phyloP scores from a whole-genome alignment of 2,329 filamentous ascomycete species.

The Scedosporium apiospermum region DNA sequence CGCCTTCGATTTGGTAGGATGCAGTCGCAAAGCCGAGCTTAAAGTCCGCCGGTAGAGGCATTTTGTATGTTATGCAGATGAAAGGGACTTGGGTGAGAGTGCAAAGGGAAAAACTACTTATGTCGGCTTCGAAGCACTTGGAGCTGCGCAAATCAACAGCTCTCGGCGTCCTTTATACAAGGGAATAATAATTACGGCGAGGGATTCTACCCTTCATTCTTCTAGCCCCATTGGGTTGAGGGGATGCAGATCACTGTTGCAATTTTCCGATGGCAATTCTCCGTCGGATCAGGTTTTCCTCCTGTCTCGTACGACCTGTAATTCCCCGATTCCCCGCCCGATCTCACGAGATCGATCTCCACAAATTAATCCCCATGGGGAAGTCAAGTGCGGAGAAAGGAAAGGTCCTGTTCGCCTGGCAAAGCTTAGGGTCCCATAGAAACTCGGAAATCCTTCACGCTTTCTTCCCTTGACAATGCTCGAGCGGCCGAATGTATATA shows the following conservation, averaged over 20 bases:
- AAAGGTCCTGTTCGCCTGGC: not conserved
- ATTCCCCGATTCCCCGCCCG: not conserved
- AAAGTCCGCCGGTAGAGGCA: constrained; percentile 24
- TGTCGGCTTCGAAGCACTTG: not conserved
- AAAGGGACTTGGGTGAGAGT: not conserved
- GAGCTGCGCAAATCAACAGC: not conserved
- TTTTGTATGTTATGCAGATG: constrained; percentile 16
- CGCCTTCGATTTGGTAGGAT: constrained; percentile 35
- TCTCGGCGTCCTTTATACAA: too few relatives aligned
- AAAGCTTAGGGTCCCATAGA: not conserved
- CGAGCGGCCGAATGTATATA: not conserved
- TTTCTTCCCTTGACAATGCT: not conserved
- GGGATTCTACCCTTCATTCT: too few relatives aligned
- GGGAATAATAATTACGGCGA: too few relatives aligned
- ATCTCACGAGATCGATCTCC: not conserved
- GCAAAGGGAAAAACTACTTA: not conserved
- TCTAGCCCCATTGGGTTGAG: too few relatives aligned
- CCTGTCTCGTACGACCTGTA: not conserved
- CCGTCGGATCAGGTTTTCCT: not conserved
- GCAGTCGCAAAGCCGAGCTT: constrained; percentile 32
- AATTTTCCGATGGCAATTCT: not conserved
- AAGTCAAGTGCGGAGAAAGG: not conserved
- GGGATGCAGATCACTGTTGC: not conserved
- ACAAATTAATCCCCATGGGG: not conserved
- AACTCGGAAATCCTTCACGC: not conserved